phyloP scores from a whole-genome alignment of 495 filamentous ascomycete species.

The Penicillium roqueforti region DNA sequence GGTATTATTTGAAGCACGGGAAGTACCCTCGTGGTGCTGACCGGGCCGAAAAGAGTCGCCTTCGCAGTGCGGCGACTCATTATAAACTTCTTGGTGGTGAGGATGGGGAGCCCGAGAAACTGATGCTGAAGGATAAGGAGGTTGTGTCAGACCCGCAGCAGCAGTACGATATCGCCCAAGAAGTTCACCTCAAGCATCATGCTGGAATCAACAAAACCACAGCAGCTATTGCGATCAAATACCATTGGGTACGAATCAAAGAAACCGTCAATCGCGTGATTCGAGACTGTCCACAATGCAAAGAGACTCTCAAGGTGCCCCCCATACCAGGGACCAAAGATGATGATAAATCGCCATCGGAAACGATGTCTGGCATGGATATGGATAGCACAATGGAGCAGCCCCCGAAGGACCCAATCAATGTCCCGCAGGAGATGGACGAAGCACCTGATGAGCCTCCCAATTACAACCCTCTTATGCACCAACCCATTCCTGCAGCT shows the following conservation, averaged over 20 bases:
- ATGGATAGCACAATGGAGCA: slow-evolving; percentile 19
- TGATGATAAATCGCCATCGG: slow-evolving; percentile 26
- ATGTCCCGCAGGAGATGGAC: slow-evolving; percentile 30
- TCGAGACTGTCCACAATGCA: slow-evolving; percentile 86
- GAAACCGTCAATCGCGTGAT: slow-evolving; percentile 95
- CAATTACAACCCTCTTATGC: slow-evolving; percentile 36
- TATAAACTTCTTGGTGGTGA: slow-evolving; percentile 67
- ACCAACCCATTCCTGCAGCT: slow-evolving; percentile 22
- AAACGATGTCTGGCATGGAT: slow-evolving; percentile 16
- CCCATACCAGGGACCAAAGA: slow-evolving; percentile 27
- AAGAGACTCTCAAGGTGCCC: slow-evolving; percentile 65
- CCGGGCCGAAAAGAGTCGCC: slow-evolving; percentile 89
- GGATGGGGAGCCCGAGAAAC: slow-evolving; percentile 57
- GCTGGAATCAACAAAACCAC: slow-evolving; percentile 98
- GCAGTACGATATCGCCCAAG: slow-evolving; percentile 84
- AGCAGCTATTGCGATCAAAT: slow-evolving; percentile 85
- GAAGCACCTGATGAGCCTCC: slow-evolving; percentile 29
- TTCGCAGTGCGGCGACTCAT: slow-evolving; percentile 90
- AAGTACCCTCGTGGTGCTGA: slow-evolving; percentile 93
- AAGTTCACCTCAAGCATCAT: slow-evolving; percentile 72
- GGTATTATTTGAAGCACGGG: slow-evolving; percentile 90
- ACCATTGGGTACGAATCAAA: slow-evolving; percentile 98
- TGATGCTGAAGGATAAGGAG: slow-evolving; percentile 98
- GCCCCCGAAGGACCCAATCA: slow-evolving; percentile 17
- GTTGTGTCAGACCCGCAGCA: slow-evolving; percentile 86